Conservation (phyloP, 2,329 filamentous ascomycete genomes). For the Exophiala mesophila region DNA sequence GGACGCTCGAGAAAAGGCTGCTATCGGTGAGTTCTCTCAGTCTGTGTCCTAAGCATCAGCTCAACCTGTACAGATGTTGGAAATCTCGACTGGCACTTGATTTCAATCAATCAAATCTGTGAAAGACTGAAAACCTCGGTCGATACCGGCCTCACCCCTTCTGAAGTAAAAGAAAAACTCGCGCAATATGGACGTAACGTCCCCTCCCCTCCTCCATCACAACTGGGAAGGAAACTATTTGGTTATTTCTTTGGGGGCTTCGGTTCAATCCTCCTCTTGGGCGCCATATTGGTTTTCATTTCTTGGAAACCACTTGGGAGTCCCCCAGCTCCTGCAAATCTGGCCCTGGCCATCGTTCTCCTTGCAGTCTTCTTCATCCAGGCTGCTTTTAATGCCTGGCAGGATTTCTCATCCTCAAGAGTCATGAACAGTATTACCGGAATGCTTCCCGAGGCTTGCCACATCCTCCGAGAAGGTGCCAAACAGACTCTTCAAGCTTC, state of each 20-base stretch:
- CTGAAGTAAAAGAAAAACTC: constrained; percentile 52
- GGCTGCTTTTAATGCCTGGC: constrained; percentile 65
- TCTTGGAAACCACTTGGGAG: constrained; percentile 71
- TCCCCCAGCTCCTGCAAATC: constrained; percentile 66
- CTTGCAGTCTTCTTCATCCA: constrained; percentile 65
- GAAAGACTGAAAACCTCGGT: constrained; percentile 55
- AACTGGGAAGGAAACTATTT: constrained; percentile 53
- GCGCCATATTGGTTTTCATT: constrained; percentile 67
- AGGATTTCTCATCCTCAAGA: constrained; percentile 70
- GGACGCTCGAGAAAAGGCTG: constrained; percentile 30
- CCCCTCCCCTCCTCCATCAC: constrained; percentile 61
- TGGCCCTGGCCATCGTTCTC: constrained; percentile 68
- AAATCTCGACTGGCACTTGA: constrained; percentile 63
- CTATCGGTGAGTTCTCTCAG: constrained; percentile 5
- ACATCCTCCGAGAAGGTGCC: constrained; percentile 57
- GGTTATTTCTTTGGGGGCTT: constrained; percentile 76
- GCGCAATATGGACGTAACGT: constrained; percentile 62
- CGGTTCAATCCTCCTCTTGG: constrained; percentile 64
- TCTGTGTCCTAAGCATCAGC: constrained; percentile 3
- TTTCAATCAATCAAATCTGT: constrained; percentile 55
- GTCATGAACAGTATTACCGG: constrained; percentile 76
- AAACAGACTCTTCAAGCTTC: constrained; percentile 48
- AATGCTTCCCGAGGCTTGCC: constrained; percentile 71
- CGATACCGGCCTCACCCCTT: constrained; percentile 54
- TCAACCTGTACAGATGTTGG: constrained; percentile 48